Percentiles rank a stretch among this genome's conserved stretches.
These are phyloP conservation scores for Drosera spatulata DNA, from an alignment of 179 eudicot genomes.

Conservation along the genomic window DNA sequence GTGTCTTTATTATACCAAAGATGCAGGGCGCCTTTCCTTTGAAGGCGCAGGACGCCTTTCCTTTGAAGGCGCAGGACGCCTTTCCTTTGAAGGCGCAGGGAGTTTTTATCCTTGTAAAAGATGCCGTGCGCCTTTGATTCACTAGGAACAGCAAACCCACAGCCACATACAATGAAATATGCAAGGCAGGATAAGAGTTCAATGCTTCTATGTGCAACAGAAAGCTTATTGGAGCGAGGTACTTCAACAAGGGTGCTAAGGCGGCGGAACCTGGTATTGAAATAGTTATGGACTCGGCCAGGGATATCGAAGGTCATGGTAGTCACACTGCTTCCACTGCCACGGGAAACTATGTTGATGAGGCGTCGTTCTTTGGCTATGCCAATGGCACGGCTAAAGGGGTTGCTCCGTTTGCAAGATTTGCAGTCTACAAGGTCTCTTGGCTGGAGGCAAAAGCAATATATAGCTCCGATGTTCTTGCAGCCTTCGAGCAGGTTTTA, in stretches of 20 bases:
- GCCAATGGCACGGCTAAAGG: conserved; percentile 29
- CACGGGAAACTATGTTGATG: conserved; percentile 21
- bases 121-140: no score
- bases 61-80: no score
- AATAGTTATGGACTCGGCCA: conserved; percentile 21
- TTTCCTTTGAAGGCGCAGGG: no score
- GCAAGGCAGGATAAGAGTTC: conserved; percentile 23
- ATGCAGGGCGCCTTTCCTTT: no score
- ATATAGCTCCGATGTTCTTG: conserved; percentile 16
- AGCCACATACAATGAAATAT: no score
- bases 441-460: conserved; percentile 13
- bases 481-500: conserved; percentile 32
- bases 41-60: no score
- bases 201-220: conserved; percentile 31
- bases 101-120: no score
- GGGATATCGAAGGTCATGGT: conserved; percentile 43
- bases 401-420: conserved; percentile 29
- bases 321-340: conserved; percentile 45
- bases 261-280: conserved; percentile 15
- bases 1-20: no score
- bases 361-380: conserved; percentile 34
- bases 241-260: conserved; percentile 39
- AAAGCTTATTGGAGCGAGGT: conserved; percentile 62
- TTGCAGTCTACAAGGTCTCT: conserved; percentile 30
- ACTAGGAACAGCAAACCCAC: no score